Evolutionary conservation across 768 basidiomycete species (phyloP).

Genomic region (Tulasnella calospora): DNA sequence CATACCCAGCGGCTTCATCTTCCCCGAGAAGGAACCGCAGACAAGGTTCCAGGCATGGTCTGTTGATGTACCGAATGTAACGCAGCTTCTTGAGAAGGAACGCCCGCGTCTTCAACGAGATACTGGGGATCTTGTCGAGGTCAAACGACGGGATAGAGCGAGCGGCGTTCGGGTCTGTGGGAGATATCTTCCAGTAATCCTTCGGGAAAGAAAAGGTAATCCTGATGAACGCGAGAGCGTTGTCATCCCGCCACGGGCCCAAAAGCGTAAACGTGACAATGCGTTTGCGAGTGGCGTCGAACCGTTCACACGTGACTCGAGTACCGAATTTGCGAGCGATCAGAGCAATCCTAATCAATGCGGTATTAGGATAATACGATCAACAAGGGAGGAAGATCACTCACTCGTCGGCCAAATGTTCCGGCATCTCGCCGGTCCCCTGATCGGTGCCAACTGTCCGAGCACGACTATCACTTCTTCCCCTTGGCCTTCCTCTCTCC

Average conservation of each 20-base stretch:
- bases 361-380: background rate
- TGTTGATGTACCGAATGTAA: conserved; percentile 59
- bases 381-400: conserved; percentile 30
- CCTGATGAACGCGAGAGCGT: conserved; percentile 75
- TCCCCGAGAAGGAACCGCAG: conserved; percentile 76
- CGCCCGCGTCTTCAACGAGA: conserved; percentile 70
- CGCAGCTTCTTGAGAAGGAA: conserved; percentile 74
- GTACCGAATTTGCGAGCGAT: conserved; percentile 22
- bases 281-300: conserved; percentile 44
- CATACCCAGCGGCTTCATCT: conserved; percentile 44
- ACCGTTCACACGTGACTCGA: conserved; percentile 30
- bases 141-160: conserved; percentile 46
- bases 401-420: conserved; percentile 70
- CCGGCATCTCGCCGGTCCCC: conserved; percentile 37
- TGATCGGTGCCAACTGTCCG: conserved; percentile 14
- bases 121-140: conserved; percentile 74
- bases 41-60: conserved; percentile 82
- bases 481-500: conserved; percentile 47
- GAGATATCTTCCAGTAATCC: conserved; percentile 57
- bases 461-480: conserved; percentile 29
- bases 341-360: conserved; percentile 10
- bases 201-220: conserved; percentile 86
- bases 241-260: conserved; percentile 83
- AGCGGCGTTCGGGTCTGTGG: conserved; percentile 47
- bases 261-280: conserved; percentile 81